A percentile compares a stretch with the other conserved stretches of the same genome.
These are phyloP conservation scores for Citrullus amarus DNA, from an alignment of 306 rosid genomes.

Conservation along the genomic window DNA sequence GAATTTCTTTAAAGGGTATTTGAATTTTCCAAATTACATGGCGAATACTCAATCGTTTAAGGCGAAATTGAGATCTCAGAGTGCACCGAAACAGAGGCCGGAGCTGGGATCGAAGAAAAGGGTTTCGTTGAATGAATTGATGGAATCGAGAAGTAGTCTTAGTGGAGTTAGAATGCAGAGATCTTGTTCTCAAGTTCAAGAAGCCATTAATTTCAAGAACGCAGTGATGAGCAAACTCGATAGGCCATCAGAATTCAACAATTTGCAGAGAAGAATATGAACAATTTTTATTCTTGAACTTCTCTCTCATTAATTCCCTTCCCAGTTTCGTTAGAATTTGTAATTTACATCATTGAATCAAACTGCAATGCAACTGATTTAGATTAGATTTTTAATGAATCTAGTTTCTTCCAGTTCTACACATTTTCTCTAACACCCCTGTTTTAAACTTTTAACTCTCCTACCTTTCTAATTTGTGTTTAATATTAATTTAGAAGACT, in stretches of 20 bases:
- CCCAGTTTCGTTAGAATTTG: neutral
- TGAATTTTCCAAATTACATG: slow-evolving; percentile 58
- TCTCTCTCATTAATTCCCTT: neutral
- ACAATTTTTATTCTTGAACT: neutral
- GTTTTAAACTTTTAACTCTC: neutral
- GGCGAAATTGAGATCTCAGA: slow-evolving; percentile 82
- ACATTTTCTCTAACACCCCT: neutral
- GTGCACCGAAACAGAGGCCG: slow-evolving; percentile 89
- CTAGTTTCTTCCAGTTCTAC: neutral
- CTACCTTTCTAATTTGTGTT: neutral
- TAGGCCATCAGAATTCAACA: slow-evolving; percentile 28
- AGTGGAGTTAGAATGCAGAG: slow-evolving; percentile 81
- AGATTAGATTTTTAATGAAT: neutral
- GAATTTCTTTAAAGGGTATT: slow-evolving; percentile 27
- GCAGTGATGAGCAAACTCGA: slow-evolving; percentile 67
- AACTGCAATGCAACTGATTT: neutral
- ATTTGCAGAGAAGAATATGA: slow-evolving; percentile 24
- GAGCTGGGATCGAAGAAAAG: slow-evolving; percentile 47
- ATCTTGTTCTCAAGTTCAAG: slow-evolving; percentile 67
- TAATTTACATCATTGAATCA: neutral
- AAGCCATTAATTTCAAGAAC: slow-evolving; percentile 66
- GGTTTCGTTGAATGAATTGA: slow-evolving; percentile 53
- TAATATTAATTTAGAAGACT: too few relatives aligned
- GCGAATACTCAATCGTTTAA: slow-evolving; percentile 56
- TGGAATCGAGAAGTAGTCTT: slow-evolving; percentile 61